These are phyloP conservation scores for Coniochaeta ligniaria DNA, from an alignment of 2,329 filamentous ascomycete genomes.

Conservation along the genomic window DNA sequence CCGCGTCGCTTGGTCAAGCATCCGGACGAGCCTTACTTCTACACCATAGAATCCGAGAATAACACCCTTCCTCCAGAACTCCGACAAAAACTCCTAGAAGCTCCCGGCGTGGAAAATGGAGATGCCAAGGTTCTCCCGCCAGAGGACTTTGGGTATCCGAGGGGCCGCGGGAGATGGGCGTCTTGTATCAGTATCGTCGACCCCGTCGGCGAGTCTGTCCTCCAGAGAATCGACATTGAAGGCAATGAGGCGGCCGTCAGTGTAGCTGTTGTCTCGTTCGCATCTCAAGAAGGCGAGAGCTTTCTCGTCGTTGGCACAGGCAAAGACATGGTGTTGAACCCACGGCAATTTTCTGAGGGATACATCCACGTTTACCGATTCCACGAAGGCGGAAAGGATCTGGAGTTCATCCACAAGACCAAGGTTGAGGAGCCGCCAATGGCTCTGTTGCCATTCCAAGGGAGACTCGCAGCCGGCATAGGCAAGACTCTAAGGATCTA, in stretches of 20 bases:
- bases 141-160: conserved; percentile 83
- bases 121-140: conserved; percentile 65
- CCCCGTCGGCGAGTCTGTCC: conserved; percentile 60
- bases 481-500: conserved; percentile 80
- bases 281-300: conserved; percentile 78
- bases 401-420: conserved; percentile 96
- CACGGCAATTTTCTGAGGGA: conserved; percentile 67
- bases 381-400: conserved; percentile 73
- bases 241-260: conserved; percentile 91
- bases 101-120: conserved; percentile 64
- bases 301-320: conserved; percentile 94
- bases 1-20: conserved; percentile 83
- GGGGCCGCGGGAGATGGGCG: conserved; percentile 80
- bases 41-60: conserved; percentile 89
- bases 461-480: conserved; percentile 77
- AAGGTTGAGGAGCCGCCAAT: conserved; percentile 83
- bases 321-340: conserved; percentile 78
- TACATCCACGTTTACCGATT: conserved; percentile 92
- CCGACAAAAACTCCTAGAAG: conserved; percentile 64
- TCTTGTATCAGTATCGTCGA: conserved; percentile 93
- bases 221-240: conserved; percentile 73
- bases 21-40: conserved; percentile 82
- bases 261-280: conserved; percentile 75
- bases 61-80: conserved; percentile 81
- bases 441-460: conserved; percentile 90